These are phyloP conservation scores for Pythium scleroteichum DNA, from an alignment of 352 stramenopile genomes.

Conservation along the genomic window DNA sequence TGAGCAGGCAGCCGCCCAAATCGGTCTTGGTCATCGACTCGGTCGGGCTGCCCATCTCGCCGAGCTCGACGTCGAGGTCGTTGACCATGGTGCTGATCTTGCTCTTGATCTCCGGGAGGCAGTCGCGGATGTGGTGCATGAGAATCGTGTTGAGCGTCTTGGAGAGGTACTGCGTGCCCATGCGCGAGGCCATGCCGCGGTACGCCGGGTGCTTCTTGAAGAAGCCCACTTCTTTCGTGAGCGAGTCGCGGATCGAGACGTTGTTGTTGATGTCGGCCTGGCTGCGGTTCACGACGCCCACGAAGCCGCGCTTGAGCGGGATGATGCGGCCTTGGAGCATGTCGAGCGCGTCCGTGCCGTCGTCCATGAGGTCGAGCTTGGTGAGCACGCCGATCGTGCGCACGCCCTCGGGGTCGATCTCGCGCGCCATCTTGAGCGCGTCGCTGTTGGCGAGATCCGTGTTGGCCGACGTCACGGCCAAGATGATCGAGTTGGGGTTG, in stretches of 20 bases:
- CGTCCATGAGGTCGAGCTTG: slow-evolving; percentile 99
- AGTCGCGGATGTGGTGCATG: slow-evolving; percentile 99
- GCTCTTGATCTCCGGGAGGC: slow-evolving; percentile 98
- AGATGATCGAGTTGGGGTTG: slow-evolving; percentile 99
- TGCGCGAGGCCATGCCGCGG: slow-evolving; percentile 90
- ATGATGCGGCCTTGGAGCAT: slow-evolving; percentile 97
- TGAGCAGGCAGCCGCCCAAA: slow-evolving; percentile 94
- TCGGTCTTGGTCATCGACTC: slow-evolving; percentile 87
- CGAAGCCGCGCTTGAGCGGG: slow-evolving; percentile 96
- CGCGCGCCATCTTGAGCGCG: slow-evolving; percentile 96
- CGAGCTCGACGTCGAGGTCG: slow-evolving; percentile 95
- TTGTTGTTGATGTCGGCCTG: slow-evolving; percentile 98
- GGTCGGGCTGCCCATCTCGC: slow-evolving; percentile 92
- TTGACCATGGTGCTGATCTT: slow-evolving; percentile 95
- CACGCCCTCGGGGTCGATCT: slow-evolving; percentile 91
- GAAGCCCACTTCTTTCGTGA: slow-evolving; percentile 96
- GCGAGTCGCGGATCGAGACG: slow-evolving; percentile 93
- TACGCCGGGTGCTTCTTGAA: slow-evolving; percentile 98
- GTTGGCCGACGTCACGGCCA: slow-evolving; percentile 98
- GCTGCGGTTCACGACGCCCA: slow-evolving; percentile 98
- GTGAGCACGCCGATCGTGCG: slow-evolving; percentile 99
- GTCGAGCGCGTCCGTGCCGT: slow-evolving; percentile 97
- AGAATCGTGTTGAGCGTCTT: slow-evolving; percentile 98
- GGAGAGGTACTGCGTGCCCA: slow-evolving; percentile 95
- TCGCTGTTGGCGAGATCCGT: slow-evolving; percentile 99